Conservation (phyloP, 1,139 yeast species). For the Pichia sp. region DNA sequence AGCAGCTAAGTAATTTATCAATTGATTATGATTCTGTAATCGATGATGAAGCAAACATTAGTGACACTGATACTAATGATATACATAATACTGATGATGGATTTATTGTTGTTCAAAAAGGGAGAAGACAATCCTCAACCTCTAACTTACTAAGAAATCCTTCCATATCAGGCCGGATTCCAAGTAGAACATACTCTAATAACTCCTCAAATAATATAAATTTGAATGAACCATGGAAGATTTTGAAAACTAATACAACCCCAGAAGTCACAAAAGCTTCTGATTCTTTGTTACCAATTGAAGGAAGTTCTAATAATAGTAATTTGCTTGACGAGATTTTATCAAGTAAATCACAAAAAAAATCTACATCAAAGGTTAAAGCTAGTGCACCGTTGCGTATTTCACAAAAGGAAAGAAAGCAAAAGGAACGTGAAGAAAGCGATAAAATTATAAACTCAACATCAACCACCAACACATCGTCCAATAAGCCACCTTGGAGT, state of each 20-base stretch:
- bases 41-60: conserved; percentile 12
- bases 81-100: neutral
- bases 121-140: conserved; percentile 18
- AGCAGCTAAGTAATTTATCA: neutral
- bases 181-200: conserved; percentile 2
- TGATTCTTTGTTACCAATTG: neutral
- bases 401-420: conserved; percentile 27
- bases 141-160: neutral
- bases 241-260: neutral
- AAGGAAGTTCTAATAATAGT: neutral
- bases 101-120: conserved; percentile 10
- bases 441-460: conserved; percentile 22
- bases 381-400: conserved; percentile 12
- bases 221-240: conserved; percentile 6
- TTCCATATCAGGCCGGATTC: neutral
- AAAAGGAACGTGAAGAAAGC: conserved; percentile 39
- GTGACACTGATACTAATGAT: neutral
- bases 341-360: conserved; percentile 3
- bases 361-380: conserved; percentile 2
- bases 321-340: conserved; percentile 11
- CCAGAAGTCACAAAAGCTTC: neutral
- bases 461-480: neutral
- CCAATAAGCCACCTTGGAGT: conserved; percentile 5
- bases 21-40: conserved; percentile 23
- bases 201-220: neutral